These are phyloP conservation scores for sunflower (Helianthus annuus) DNA, from an alignment of 129 eudicot species.

Conservation along the genomic window DNA sequence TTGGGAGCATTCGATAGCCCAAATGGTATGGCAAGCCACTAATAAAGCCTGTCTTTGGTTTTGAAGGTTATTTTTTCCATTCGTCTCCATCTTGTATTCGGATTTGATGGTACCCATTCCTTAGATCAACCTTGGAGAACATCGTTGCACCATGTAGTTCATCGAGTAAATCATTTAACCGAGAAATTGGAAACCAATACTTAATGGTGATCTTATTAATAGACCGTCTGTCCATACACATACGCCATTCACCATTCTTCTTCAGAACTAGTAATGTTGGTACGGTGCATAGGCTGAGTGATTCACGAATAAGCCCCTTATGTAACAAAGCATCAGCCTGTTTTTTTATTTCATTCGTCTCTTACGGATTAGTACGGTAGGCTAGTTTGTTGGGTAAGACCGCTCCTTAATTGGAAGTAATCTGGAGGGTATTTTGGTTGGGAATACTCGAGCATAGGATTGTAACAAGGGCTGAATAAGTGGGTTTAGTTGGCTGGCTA, in stretches of 20 bases:
- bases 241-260: no score
- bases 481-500: neutral
- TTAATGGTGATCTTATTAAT: no score
- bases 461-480: neutral
- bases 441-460: neutral
- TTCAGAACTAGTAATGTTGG: no score
- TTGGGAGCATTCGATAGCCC: no score
- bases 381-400: neutral
- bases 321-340: no score
- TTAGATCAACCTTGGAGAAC: neutral
- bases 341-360: neutral
- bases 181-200: neutral
- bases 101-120: slow-evolving; percentile 19
- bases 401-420: neutral
- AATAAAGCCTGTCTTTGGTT: neutral
- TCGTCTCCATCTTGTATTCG: slow-evolving; percentile 9
- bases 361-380: neutral
- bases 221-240: no score
- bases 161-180: neutral
- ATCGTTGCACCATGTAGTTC: neutral
- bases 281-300: no score
- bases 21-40: no score
- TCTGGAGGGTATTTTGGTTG: neutral
- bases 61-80: slow-evolving; percentile 3
- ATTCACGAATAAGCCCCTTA: no score